Percentiles rank a stretch among this genome's conserved stretches.
These are phyloP conservation scores for Ascochyta lentis DNA, from an alignment of 2,329 filamentous ascomycete species.

Conservation along the genomic window DNA sequence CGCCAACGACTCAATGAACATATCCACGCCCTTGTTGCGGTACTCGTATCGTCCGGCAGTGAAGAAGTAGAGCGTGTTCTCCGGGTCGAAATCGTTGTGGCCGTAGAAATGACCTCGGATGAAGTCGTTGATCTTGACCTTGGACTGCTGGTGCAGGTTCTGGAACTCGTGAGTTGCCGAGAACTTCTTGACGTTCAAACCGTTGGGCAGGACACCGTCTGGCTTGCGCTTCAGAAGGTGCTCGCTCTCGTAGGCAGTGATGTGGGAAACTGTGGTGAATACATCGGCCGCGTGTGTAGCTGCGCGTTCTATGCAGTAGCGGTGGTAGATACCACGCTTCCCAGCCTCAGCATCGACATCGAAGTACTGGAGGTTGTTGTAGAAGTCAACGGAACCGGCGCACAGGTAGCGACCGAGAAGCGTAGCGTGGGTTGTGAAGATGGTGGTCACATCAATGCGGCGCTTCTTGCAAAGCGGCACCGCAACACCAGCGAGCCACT, in stretches of 20 bases:
- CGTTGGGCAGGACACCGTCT: constrained; percentile 94
- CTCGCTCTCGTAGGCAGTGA: constrained; percentile 97
- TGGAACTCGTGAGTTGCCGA: constrained; percentile 99
- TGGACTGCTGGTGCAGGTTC: constrained; percentile 93
- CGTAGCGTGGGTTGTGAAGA: constrained; percentile 98
- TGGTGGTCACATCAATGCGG: constrained; percentile 94
- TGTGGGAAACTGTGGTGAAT: constrained; percentile 98
- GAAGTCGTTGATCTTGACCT: constrained; percentile 98
- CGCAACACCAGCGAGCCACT: constrained; percentile 95
- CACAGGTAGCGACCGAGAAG: constrained; percentile 95
- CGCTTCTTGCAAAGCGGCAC: constrained; percentile 91
- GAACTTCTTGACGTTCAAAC: constrained; percentile 98
- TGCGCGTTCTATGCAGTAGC: constrained; percentile 96
- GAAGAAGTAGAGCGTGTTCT: constrained; percentile 98
- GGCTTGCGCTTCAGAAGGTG: constrained; percentile 97
- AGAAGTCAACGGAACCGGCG: constrained; percentile 97
- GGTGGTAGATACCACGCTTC: constrained; percentile 97
- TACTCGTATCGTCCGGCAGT: constrained; percentile 97
- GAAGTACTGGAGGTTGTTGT: constrained; percentile 97
- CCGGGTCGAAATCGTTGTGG: constrained; percentile 94
- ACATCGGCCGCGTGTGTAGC: constrained; percentile 92
- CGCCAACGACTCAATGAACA: constrained; percentile 98
- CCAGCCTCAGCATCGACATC: constrained; percentile 96
- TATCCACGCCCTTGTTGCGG: constrained; percentile 97
- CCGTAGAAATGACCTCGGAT: constrained; percentile 98